These are phyloP conservation scores for Galerina marginata DNA, from an alignment of 768 basidiomycete species.

Conservation along the genomic window DNA sequence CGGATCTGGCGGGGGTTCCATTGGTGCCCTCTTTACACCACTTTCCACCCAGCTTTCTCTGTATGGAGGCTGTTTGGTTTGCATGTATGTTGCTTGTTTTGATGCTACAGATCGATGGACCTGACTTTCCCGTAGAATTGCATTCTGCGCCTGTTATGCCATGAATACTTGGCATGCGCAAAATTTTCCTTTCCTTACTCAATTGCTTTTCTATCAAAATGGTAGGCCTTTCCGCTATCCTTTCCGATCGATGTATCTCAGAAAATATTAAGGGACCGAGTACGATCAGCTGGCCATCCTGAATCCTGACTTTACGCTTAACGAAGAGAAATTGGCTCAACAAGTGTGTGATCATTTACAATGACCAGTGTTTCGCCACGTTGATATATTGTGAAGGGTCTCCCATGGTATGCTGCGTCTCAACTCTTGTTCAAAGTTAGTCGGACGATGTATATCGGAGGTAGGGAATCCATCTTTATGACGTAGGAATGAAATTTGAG, in stretches of 20 bases:
- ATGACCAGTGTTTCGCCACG: background rate
- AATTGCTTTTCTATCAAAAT: constrained; percentile 53
- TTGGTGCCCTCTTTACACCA: constrained; percentile 47
- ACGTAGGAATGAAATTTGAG: too few species aligned
- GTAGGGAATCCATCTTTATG: constrained; percentile 11
- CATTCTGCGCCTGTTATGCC: constrained; percentile 47
- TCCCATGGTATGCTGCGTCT: constrained; percentile 49
- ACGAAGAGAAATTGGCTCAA: constrained; percentile 48
- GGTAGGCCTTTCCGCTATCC: constrained; percentile 28
- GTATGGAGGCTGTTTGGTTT: constrained; percentile 49
- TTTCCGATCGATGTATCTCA: background rate
- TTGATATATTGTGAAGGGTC: constrained; percentile 28
- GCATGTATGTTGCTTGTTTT: constrained; percentile 37
- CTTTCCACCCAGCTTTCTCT: constrained; percentile 50
- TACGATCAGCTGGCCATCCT: constrained; percentile 59
- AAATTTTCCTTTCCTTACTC: constrained; percentile 60
- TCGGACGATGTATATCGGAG: constrained; percentile 44
- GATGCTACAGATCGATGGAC: background rate
- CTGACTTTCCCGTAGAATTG: constrained; percentile 28
- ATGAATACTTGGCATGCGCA: constrained; percentile 59
- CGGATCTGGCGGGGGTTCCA: constrained; percentile 38
- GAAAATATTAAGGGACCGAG: constrained; percentile 38
- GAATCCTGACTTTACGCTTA: constrained; percentile 51
- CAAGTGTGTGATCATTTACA: constrained; percentile 21
- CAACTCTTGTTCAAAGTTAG: constrained; percentile 45